phyloP scores from a whole-genome alignment of 2,329 filamentous ascomycete genomes.

The Xylariaceae sp. region DNA sequence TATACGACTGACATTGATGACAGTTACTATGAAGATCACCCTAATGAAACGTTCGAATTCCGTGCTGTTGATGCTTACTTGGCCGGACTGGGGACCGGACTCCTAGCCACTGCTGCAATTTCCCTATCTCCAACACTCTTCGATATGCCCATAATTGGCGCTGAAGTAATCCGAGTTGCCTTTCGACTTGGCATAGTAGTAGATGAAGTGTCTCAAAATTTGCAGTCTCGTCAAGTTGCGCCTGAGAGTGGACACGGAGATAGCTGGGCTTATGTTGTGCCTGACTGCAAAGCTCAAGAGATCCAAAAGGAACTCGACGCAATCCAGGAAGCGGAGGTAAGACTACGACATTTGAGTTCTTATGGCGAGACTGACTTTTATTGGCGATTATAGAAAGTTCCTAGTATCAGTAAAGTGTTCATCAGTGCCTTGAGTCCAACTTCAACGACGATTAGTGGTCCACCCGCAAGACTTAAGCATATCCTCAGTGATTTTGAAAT shows the following conservation, averaged over 20 bases:
- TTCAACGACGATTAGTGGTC: slow-evolving; percentile 1
- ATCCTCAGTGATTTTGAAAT: not conserved
- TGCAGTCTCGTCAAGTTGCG: slow-evolving; percentile 33
- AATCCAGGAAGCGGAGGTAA: slow-evolving; percentile 18
- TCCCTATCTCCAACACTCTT: slow-evolving; percentile 35
- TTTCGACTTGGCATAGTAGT: slow-evolving; percentile 45
- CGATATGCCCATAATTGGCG: slow-evolving; percentile 37
- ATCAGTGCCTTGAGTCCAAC: slow-evolving; percentile 1
- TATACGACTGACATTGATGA: too few species aligned
- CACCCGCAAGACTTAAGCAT: not conserved
- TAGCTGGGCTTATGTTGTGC: slow-evolving; percentile 41
- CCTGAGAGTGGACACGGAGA: slow-evolving; percentile 7
- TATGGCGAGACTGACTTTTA: too few species aligned
- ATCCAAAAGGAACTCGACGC: slow-evolving; percentile 37
- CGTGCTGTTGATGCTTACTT: slow-evolving; percentile 24
- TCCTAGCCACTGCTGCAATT: slow-evolving; percentile 39
- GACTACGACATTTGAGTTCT: too few species aligned
- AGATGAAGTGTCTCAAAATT: slow-evolving; percentile 35
- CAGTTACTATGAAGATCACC: too few species aligned
- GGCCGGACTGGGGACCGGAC: slow-evolving; percentile 40
- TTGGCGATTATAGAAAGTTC: slow-evolving; percentile 4
- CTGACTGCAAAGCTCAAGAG: slow-evolving; percentile 26
- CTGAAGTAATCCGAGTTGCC: slow-evolving; percentile 38
- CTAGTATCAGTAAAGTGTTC: not conserved
- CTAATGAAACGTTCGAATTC: too few species aligned